Conservation (phyloP, 306 rosid species). For the Cicer cuneatum region DNA sequence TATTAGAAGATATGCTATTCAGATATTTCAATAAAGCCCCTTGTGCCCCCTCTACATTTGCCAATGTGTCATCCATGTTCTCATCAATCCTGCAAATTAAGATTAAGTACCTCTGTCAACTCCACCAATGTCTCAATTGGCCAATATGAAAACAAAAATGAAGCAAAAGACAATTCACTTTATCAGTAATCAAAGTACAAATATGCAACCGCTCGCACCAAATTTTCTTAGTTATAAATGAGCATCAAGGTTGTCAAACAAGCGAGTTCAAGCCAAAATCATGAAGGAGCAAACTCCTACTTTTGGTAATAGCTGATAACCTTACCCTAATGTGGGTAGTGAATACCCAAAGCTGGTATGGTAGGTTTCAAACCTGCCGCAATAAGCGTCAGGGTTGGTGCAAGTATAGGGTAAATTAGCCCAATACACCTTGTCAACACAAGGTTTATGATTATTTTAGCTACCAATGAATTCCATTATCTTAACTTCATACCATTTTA, state of each 20-base stretch:
- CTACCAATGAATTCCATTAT: not conserved
- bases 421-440: not conserved
- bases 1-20: slow-evolving; percentile 93
- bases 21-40: slow-evolving; percentile 91
- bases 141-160: slow-evolving; percentile 30
- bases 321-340: not conserved
- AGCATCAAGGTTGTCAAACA: slow-evolving; percentile 24
- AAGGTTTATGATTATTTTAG: not conserved
- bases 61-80: slow-evolving; percentile 93
- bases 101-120: slow-evolving; percentile 23
- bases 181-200: slow-evolving; percentile 13
- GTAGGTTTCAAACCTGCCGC: not conserved
- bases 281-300: slow-evolving; percentile 4
- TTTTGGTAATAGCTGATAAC: slow-evolving; percentile 16
- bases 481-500: not conserved
- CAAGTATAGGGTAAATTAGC: slow-evolving; percentile 1
- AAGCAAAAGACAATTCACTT: slow-evolving; percentile 30
- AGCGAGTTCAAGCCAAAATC: not conserved
- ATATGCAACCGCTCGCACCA: slow-evolving; percentile 9
- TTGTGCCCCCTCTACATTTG: slow-evolving; percentile 97
- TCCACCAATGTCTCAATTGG: slow-evolving; percentile 37
- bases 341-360: not conserved
- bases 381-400: not conserved
- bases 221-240: slow-evolving; percentile 38
- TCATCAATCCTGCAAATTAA: slow-evolving; percentile 80